Percentiles rank a stretch among this genome's conserved stretches.
These are phyloP conservation scores for Fagopyrum homotropicum DNA, from an alignment of 148 eudicot genomes.

Conservation along the genomic window DNA sequence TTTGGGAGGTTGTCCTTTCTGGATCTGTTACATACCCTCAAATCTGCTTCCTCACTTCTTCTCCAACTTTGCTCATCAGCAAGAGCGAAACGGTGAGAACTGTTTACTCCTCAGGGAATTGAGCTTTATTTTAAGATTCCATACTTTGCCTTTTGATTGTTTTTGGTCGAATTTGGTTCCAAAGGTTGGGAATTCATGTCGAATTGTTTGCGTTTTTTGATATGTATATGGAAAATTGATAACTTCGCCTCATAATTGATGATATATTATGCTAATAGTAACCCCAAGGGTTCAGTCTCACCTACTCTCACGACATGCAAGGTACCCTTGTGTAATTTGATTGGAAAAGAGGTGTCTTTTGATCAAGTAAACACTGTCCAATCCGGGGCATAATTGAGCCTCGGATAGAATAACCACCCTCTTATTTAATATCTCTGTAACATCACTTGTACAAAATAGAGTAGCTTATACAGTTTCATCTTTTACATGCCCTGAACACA, in stretches of 20 bases:
- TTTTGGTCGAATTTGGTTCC: neutral
- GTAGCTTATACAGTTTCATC: neutral
- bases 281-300: neutral
- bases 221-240: neutral
- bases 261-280: neutral
- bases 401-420: neutral
- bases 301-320: neutral
- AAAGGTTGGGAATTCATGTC: neutral
- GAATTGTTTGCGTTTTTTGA: neutral
- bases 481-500: neutral
- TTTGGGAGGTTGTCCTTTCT: neutral
- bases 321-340: neutral
- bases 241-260: neutral
- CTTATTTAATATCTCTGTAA: neutral
- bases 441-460: neutral
- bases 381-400: neutral
- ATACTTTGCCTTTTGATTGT: neutral
- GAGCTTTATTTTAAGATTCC: neutral
- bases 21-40: neutral
- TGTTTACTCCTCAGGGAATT: neutral
- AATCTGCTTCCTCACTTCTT: neutral
- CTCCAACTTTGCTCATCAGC: neutral
- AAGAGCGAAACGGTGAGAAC: constrained; percentile 1
- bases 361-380: neutral
- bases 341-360: neutral